phyloP scores from a whole-genome alignment of 1,139 yeast genomes.

The Diutina siamensis region DNA sequence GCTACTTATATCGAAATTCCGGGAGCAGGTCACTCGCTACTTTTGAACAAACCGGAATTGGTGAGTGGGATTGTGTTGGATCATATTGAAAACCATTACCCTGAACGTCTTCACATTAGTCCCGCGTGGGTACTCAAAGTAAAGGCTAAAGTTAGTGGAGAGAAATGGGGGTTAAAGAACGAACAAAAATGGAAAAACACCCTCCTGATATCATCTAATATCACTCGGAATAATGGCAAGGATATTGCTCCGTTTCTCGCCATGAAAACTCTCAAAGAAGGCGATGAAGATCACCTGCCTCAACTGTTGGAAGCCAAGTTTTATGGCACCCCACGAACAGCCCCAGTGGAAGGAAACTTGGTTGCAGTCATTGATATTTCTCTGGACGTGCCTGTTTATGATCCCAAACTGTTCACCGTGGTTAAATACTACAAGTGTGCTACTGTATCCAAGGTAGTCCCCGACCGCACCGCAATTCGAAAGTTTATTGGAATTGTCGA shows the following conservation, averaged over 20 bases:
- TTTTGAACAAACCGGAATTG: constrained; percentile 54
- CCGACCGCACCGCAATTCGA: constrained; percentile 49
- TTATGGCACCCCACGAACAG: constrained; percentile 13
- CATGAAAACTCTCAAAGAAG: constrained; percentile 66
- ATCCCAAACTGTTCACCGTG: constrained; percentile 42
- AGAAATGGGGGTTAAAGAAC: constrained; percentile 72
- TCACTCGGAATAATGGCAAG: constrained; percentile 18
- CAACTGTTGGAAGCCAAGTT: constrained; percentile 34
- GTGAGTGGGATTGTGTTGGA: constrained; percentile 52
- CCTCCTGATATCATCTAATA: constrained; percentile 35
- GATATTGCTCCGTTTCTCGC: constrained; percentile 46
- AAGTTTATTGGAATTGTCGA: constrained; percentile 46
- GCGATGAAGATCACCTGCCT: constrained; percentile 54
- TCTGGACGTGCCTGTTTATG: constrained; percentile 67
- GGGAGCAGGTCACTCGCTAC: constrained; percentile 55
- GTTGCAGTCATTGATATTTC: constrained; percentile 62
- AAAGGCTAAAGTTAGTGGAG: constrained; percentile 52
- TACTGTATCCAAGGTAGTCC: constrained; percentile 70
- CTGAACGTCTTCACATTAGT: constrained; percentile 36
- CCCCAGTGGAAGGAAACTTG: constrained; percentile 23
- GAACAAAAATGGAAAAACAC: constrained; percentile 60
- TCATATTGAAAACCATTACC: constrained; percentile 42
- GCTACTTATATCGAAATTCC: constrained; percentile 29
- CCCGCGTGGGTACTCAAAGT: constrained; percentile 55
- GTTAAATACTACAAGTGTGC: constrained; percentile 60